phyloP scores from a whole-genome alignment of 2,329 filamentous ascomycete species.

The Tolypocladium album region DNA sequence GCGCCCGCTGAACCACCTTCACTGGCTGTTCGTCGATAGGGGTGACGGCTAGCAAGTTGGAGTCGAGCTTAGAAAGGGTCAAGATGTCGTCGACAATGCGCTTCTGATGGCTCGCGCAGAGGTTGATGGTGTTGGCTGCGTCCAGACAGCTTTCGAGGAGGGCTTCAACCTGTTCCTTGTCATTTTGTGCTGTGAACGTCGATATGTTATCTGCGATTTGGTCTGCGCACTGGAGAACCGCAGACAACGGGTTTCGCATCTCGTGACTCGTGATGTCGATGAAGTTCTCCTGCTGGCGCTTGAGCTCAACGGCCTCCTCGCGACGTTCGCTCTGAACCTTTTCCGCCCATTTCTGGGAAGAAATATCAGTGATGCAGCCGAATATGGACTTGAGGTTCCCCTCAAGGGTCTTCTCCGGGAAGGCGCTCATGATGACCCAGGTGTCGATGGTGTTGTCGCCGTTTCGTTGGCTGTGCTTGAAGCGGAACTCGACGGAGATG shows the following conservation, averaged over 20 bases:
- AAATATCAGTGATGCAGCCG: constrained; percentile 76
- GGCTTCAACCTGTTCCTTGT: constrained; percentile 32
- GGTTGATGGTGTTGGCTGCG: constrained; percentile 69
- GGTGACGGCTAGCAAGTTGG: constrained; percentile 57
- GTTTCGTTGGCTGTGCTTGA: constrained; percentile 56
- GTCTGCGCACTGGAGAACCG: constrained; percentile 66
- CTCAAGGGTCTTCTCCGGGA: constrained; percentile 55
- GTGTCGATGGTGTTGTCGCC: constrained; percentile 54
- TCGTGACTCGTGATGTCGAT: constrained; percentile 68
- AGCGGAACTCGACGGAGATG: constrained; percentile 64
- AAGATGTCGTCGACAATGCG: constrained; percentile 58
- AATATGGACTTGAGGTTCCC: constrained; percentile 65
- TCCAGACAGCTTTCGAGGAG: constrained; percentile 51
- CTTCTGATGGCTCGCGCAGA: constrained; percentile 73
- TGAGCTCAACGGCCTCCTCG: constrained; percentile 72
- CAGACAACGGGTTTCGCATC: constrained; percentile 66
- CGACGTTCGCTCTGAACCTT: constrained; percentile 67
- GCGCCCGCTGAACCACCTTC: constrained; percentile 53
- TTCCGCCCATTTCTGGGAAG: constrained; percentile 75
- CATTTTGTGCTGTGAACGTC: constrained; percentile 24
- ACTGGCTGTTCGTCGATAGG: constrained; percentile 60
- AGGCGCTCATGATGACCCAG: constrained; percentile 69
- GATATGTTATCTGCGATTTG: constrained; percentile 49
- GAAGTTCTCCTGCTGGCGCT: constrained; percentile 61
- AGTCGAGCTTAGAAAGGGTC: constrained; percentile 60